Evolutionary conservation across 2,329 filamentous ascomycete species (phyloP).

Genomic region (Stromatinia cepivora): DNA sequence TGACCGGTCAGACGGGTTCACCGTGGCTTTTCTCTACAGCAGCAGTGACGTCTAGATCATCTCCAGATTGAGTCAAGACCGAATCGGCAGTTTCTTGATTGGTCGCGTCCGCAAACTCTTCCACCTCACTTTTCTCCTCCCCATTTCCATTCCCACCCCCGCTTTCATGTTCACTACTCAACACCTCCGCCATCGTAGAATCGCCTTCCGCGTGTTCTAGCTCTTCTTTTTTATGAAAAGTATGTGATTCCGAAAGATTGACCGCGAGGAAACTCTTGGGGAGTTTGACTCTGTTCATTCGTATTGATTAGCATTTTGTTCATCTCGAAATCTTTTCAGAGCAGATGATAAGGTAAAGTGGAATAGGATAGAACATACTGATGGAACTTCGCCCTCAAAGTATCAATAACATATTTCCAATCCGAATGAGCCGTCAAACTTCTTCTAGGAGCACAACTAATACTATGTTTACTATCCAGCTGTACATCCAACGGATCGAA

Average conservation of each 20-base stretch:
- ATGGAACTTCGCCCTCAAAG: constrained; percentile 89
- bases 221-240: constrained; percentile 41
- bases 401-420: constrained; percentile 97
- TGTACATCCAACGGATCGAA: constrained; percentile 96
- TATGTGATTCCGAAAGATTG: constrained; percentile 42
- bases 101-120: background rate
- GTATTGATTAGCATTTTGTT: background rate
- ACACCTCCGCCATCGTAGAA: background rate
- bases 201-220: constrained; percentile 5
- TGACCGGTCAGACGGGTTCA: constrained; percentile 3
- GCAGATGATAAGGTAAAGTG: background rate
- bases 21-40: background rate
- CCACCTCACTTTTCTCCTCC: background rate
- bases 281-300: constrained; percentile 39
- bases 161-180: background rate
- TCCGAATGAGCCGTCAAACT: constrained; percentile 89
- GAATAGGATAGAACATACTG: constrained; percentile 58
- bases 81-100: background rate
- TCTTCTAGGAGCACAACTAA: constrained; percentile 86
- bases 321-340: background rate
- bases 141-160: background rate
- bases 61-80: background rate
- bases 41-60: background rate
- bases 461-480: constrained; percentile 93
- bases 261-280: constrained; percentile 43